These are phyloP conservation scores for Myriosclerotinia duriaeana DNA, from an alignment of 2,329 filamentous ascomycete genomes.

Conservation along the genomic window DNA sequence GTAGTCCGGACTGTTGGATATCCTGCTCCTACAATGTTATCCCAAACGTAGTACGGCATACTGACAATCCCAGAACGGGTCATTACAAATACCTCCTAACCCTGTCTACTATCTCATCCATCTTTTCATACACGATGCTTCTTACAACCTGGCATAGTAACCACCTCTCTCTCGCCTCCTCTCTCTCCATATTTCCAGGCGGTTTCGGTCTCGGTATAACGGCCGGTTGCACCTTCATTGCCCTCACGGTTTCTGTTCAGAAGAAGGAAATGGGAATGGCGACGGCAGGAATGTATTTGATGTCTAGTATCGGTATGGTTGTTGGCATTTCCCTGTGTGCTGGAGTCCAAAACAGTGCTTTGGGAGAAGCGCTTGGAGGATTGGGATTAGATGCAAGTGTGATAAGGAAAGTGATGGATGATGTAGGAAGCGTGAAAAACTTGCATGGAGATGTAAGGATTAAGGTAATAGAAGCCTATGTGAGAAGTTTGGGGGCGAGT, in stretches of 20 bases:
- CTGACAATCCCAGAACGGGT: slow-evolving; percentile 46
- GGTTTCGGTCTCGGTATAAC: slow-evolving; percentile 53
- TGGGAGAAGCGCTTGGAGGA: background rate
- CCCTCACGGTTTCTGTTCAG: slow-evolving; percentile 49
- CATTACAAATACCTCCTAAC: slow-evolving; percentile 57
- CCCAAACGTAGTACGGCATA: background rate
- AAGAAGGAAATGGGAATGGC: slow-evolving; percentile 51
- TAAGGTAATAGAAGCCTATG: slow-evolving; percentile 32
- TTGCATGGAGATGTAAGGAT: slow-evolving; percentile 26
- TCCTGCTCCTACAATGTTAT: background rate
- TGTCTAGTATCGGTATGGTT: slow-evolving; percentile 33
- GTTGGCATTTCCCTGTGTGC: slow-evolving; percentile 29
- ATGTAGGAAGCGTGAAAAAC: slow-evolving; percentile 28
- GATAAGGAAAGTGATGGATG: slow-evolving; percentile 29
- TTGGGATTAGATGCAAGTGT: slow-evolving; percentile 23
- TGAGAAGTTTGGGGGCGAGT: slow-evolving; percentile 33
- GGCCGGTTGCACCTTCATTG: slow-evolving; percentile 49
- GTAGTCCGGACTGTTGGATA: no score
- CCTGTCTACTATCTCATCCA: slow-evolving; percentile 51
- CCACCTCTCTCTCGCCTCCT: slow-evolving; percentile 52
- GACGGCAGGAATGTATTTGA: slow-evolving; percentile 49
- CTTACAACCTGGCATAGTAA: slow-evolving; percentile 59
- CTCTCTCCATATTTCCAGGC: slow-evolving; percentile 58
- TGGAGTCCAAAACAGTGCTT: slow-evolving; percentile 20
- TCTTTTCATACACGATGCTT: slow-evolving; percentile 53